Conservation (phyloP, 805 yeast species). For the Metschnikowia borealis region DNA sequence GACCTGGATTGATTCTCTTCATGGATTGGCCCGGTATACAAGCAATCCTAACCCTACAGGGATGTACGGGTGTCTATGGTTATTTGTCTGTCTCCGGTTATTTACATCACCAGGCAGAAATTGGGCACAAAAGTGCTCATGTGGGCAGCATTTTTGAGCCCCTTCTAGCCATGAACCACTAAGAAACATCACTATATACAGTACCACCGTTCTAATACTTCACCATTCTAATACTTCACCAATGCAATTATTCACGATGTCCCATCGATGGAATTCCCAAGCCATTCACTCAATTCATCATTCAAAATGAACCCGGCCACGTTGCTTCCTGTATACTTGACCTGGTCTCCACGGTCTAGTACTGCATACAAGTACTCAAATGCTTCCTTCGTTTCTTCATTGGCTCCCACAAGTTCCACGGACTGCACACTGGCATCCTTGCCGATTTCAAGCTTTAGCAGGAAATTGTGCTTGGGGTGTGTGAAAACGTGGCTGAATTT, state of each 20-base stretch:
- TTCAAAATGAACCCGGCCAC: conserved; percentile 43
- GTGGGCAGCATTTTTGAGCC: no score
- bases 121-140: no score
- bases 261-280: conserved; percentile 46
- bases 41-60: no score
- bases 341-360: conserved; percentile 21
- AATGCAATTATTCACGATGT: conserved; percentile 21
- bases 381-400: conserved; percentile 6
- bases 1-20: no score
- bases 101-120: no score
- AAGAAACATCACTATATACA: no score
- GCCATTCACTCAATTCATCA: conserved; percentile 43
- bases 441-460: conserved; percentile 43
- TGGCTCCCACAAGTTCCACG: conserved; percentile 16
- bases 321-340: conserved; percentile 40
- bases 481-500: conserved; percentile 53
- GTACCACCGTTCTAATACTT: neutral
- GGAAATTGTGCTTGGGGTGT: conserved; percentile 28
- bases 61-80: no score
- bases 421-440: conserved; percentile 33
- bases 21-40: no score
- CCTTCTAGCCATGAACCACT: no score
- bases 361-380: conserved; percentile 34
- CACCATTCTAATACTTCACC: neutral
- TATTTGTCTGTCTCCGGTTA: no score